phyloP scores from a whole-genome alignment of 2,329 filamentous ascomycete genomes.

The Epichloe hybrida region DNA sequence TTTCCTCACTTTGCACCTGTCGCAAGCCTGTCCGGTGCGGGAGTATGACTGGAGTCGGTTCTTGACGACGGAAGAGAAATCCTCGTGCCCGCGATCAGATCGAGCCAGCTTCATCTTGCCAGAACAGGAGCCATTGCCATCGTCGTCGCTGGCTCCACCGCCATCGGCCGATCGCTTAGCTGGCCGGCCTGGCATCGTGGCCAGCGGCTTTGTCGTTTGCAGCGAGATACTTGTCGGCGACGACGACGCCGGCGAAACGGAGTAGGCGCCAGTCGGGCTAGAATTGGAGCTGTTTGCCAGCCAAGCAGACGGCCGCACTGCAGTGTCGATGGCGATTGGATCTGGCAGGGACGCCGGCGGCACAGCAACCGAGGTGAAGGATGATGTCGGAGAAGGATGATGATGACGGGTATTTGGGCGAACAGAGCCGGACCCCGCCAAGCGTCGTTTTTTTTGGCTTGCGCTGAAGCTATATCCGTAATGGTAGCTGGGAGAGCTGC shows the following conservation, averaged over 20 bases:
- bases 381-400: background rate
- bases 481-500: background rate
- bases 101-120: slow-evolving; percentile 35
- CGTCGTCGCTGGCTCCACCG: slow-evolving; percentile 20
- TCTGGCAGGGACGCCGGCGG: background rate
- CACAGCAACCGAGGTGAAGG: background rate
- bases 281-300: slow-evolving; percentile 2
- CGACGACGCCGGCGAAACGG: slow-evolving; percentile 4
- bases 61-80: slow-evolving; percentile 44
- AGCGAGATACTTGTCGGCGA: slow-evolving; percentile 6
- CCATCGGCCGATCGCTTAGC: slow-evolving; percentile 26
- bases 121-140: slow-evolving; percentile 7
- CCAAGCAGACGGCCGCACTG: background rate
- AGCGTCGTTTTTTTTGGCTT: background rate
- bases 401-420: background rate
- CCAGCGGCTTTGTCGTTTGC: slow-evolving; percentile 4
- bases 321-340: background rate
- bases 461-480: slow-evolving; percentile 2
- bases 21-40: slow-evolving; percentile 72
- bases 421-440: background rate
- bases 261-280: slow-evolving; percentile 7
- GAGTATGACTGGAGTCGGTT: slow-evolving; percentile 41
- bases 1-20: slow-evolving; percentile 81
- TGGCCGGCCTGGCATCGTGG: slow-evolving; percentile 8
- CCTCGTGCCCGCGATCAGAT: slow-evolving; percentile 32